phyloP scores from a whole-genome alignment of 805 yeast species.

The Candida krabiensis region DNA sequence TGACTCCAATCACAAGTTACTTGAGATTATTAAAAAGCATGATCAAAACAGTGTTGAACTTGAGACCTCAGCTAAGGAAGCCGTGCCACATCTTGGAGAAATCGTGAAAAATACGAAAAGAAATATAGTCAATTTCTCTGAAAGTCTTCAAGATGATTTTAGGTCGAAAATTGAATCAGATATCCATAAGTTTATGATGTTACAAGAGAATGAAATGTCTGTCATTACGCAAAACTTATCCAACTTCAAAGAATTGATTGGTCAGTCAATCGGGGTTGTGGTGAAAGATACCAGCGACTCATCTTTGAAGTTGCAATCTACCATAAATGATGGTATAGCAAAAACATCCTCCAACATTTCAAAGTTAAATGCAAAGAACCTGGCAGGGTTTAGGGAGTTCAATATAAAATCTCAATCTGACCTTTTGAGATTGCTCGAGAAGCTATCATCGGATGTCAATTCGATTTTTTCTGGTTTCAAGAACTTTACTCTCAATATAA shows the following conservation, averaged over 20 bases:
- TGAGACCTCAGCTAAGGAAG: constrained; percentile 1
- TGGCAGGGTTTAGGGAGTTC: neutral
- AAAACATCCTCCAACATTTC: constrained; percentile 2
- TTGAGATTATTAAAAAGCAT: constrained; percentile 7
- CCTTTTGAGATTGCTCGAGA: neutral
- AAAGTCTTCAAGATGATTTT: neutral
- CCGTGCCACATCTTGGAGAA: neutral
- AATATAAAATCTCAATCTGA: neutral
- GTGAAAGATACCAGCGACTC: neutral
- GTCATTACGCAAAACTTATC: neutral
- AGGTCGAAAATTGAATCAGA: neutral
- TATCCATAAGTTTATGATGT: neutral
- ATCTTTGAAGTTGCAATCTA: constrained; percentile 1
- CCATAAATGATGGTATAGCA: constrained; percentile 3
- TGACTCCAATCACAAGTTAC: constrained; percentile 6
- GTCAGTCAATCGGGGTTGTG: neutral
- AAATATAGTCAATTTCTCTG: neutral
- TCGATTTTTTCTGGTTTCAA: constrained; percentile 1
- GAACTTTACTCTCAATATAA: neutral
- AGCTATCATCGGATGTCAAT: neutral
- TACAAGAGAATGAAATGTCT: neutral
- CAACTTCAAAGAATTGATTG: neutral
- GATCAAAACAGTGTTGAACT: constrained; percentile 1
- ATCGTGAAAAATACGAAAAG: neutral
- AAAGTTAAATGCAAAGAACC: constrained; percentile 1